Evolutionary conservation across 2,329 filamentous ascomycete species (phyloP), one percentile per base, ranked within the genome.

Genomic region (Cladosporium sp.): DNA sequence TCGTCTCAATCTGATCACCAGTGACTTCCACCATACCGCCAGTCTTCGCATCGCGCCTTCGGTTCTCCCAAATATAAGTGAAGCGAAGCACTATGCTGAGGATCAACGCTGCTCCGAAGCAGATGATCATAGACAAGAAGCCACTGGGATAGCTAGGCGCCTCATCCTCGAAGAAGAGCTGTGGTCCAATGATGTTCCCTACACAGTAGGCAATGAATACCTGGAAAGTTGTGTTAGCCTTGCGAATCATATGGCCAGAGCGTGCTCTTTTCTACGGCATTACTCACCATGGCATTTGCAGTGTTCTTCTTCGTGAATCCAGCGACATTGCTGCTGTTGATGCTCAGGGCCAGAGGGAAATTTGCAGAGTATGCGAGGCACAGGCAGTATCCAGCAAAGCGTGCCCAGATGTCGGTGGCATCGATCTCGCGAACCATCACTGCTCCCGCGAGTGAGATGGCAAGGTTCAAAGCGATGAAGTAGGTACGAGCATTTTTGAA

Each of bases 141-240:
- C 43, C 43, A 17, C 22, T 28, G 11, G 43, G 22, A 30, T 83
- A 83, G 1, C 67, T 70, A 3, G 81, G 81, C 3, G 76, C 75
- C 63, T 87, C 82, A 15, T 75, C 66, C 0, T 77, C 71, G 54
- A 80, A 79, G 65, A 84, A 82, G 0, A 78, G 85, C 67, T 81
- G 79, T 8, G 79, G 78, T 0, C 81, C 81, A 52, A 82, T 78
- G 50, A 83, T 83, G 67, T 70, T 70, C 5, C 67, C 60, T 22
- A 56, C 30, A n/a, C 50, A 15, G 19, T n/a, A 42, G 8, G 30
- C 59, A 19, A 71, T 34, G 55, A 65, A 69, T 7, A 47, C 43
- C 43, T 47, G 15, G 2, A 11, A 4, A 47, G 14, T n/a, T 17
- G 2, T 11, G 15, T 47, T 47, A 47, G 43, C 43, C 43, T 17